Evolutionary conservation across 179 eudicot species (phyloP).

Genomic region (Spergularia azorica): DNA sequence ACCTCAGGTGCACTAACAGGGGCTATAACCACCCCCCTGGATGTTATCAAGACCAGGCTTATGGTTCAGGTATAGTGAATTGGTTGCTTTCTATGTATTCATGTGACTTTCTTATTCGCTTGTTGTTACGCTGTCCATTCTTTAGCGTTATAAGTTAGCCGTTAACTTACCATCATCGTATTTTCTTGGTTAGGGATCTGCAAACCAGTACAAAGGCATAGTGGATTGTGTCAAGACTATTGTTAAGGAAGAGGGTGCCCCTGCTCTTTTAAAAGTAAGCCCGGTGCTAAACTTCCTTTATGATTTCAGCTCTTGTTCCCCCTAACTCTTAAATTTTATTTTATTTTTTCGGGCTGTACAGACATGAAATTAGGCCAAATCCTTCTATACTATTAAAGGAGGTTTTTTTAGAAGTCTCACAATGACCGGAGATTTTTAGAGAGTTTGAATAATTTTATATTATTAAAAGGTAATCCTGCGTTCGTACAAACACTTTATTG

Average conservation of each 20-base stretch:
- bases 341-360: no score
- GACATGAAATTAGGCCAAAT: no score
- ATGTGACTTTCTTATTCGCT: neutral
- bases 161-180: slow-evolving; percentile 11
- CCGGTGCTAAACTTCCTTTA: neutral
- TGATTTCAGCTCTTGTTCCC: neutral
- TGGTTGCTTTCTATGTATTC: slow-evolving; percentile 8
- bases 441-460: no score
- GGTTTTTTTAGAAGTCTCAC: no score
- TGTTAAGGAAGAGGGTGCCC: slow-evolving; percentile 72
- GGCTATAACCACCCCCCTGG: slow-evolving; percentile 90
- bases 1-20: slow-evolving; percentile 82
- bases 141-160: neutral
- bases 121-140: neutral
- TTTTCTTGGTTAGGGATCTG: slow-evolving; percentile 64
- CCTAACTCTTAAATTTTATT: neutral
- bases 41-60: slow-evolving; percentile 85
- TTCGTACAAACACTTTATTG: no score
- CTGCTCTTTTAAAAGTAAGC: slow-evolving; percentile 75
- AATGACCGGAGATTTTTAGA: no score
- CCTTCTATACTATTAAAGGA: no score
- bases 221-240: slow-evolving; percentile 70
- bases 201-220: slow-evolving; percentile 75
- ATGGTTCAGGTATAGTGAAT: slow-evolving; percentile 69
- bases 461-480: no score